These are phyloP conservation scores for Gonapodya sp. DNA, from an alignment of 192 early-diverging fungal genomes.

Conservation along the genomic window DNA sequence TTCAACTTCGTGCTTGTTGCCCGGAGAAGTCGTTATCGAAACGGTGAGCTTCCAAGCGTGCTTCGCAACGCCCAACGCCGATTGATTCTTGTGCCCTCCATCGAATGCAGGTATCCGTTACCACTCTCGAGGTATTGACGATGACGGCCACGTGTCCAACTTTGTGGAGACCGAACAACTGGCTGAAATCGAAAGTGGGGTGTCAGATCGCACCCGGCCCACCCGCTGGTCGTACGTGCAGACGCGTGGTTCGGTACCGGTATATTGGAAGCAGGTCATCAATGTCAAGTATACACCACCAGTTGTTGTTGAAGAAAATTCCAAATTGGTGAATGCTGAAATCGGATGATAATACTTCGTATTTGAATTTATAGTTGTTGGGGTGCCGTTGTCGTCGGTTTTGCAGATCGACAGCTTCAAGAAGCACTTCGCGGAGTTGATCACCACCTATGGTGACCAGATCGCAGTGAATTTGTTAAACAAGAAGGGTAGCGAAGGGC, in stretches of 20 bases:
- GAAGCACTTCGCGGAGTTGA: constrained; percentile 63
- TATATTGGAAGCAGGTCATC: constrained; percentile 87
- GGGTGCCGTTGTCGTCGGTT: not conserved
- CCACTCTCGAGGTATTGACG: constrained; percentile 87
- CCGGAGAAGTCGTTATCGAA: constrained; percentile 69
- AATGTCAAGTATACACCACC: constrained; percentile 88
- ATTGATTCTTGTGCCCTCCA: not conserved
- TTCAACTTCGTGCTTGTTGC: constrained; percentile 77
- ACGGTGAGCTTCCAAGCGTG: constrained; percentile 25
- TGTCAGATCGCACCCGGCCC: constrained; percentile 34
- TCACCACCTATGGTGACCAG: constrained; percentile 65
- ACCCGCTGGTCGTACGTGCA: constrained; percentile 73
- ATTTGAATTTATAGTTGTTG: no score
- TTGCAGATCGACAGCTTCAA: constrained; percentile 53
- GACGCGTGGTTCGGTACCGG: constrained; percentile 88
- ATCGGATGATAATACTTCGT: constrained; percentile 5
- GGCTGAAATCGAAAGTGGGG: constrained; percentile 36
- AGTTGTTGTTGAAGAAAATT: constrained; percentile 61
- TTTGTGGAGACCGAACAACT: constrained; percentile 97
- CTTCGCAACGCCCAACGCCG: not conserved
- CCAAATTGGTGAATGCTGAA: constrained; percentile 45
- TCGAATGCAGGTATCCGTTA: constrained; percentile 71
- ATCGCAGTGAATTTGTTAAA: constrained; percentile 91
- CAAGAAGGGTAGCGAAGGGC: constrained; percentile 83
- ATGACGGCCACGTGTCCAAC: constrained; percentile 87